Conservation (phyloP, 1,139 yeast species). For the Geotrichum aggregatum region DNA sequence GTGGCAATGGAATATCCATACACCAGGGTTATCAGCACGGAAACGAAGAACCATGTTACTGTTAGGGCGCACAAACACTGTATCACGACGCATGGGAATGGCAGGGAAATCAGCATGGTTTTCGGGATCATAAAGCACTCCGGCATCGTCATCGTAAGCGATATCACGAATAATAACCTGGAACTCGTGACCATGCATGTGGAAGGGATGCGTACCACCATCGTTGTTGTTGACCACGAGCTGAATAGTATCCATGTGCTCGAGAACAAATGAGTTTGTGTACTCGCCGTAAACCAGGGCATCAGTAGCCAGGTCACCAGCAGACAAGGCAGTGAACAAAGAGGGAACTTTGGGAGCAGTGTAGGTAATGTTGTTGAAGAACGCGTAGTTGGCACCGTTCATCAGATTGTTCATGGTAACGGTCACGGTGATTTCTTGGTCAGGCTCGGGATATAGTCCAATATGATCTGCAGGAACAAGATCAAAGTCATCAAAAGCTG, state of each 20-base stretch:
- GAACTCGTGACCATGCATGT: slow-evolving; percentile 76
- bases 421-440: slow-evolving; percentile 58
- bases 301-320: slow-evolving; percentile 54
- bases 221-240: slow-evolving; percentile 66
- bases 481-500: slow-evolving; percentile 52
- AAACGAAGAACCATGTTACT: slow-evolving; percentile 65
- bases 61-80: slow-evolving; percentile 59
- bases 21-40: slow-evolving; percentile 81
- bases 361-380: slow-evolving; percentile 81
- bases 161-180: slow-evolving; percentile 59
- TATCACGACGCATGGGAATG: slow-evolving; percentile 63
- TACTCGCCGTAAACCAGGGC: slow-evolving; percentile 69
- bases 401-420: slow-evolving; percentile 75
- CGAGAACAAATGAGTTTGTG: slow-evolving; percentile 67
- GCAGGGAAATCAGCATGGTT: slow-evolving; percentile 57
- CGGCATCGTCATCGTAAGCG: slow-evolving; percentile 46
- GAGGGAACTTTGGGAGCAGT: slow-evolving; percentile 79
- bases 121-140: slow-evolving; percentile 48
- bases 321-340: slow-evolving; percentile 63
- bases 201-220: slow-evolving; percentile 85
- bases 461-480: slow-evolving; percentile 54
- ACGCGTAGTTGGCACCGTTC: slow-evolving; percentile 84
- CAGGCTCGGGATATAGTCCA: slow-evolving; percentile 59
- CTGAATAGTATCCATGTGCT: slow-evolving; percentile 60
- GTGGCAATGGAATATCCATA: slow-evolving; percentile 93